Evolutionary conservation across 257 asterid genomes (phyloP), one percentile per base, ranked within the genome.

Genomic region (Leptodermis oblonga): DNA sequence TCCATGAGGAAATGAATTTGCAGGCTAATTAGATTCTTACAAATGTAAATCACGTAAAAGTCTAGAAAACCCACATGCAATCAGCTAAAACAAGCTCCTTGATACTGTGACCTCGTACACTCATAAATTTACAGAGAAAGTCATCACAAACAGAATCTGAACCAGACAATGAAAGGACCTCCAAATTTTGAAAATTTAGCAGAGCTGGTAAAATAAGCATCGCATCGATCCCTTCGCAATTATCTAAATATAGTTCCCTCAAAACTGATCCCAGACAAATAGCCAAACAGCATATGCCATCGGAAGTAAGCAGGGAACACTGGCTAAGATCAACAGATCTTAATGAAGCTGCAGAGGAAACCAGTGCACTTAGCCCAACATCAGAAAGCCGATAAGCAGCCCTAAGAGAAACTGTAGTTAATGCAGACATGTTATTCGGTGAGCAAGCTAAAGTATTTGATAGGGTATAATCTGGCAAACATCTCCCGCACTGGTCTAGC

Each of bases 321-420:
- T 88, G 90, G 69, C 94, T 82, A 73, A 93, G 77, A 83, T 93
- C 85, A 55, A 93, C 65, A 28, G 98, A 93, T 79, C 87, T 88
- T 75, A 93, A 80, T 75, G 85, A 81, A 73, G 96, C 95, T 53
- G 94, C 98, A 70, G 97, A 82, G 23, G 91, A 81, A 60, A 77
- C 84, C 72, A 90, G 92, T 59, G 81, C 69, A 31, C 75, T 71
- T 28, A 93, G 78, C 67, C 98, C 98, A 71, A 72, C 75, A 75
- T 93, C 98, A 41, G 97, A 76, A 75, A 93, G 90, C 49, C 97
- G 95, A 81, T 88, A 93, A n/a, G 97, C 98, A 73, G 90, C 96
- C 87, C 80, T 84, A 79, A 93, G 78, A 7, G 98, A 93, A 69
- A 90, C 23, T 1, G 86, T 72, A 63, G 92, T 76, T 77, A 93